These are phyloP conservation scores for Oenanthe javanica DNA, from an alignment of 140 eudicot genomes.

Conservation along the genomic window DNA sequence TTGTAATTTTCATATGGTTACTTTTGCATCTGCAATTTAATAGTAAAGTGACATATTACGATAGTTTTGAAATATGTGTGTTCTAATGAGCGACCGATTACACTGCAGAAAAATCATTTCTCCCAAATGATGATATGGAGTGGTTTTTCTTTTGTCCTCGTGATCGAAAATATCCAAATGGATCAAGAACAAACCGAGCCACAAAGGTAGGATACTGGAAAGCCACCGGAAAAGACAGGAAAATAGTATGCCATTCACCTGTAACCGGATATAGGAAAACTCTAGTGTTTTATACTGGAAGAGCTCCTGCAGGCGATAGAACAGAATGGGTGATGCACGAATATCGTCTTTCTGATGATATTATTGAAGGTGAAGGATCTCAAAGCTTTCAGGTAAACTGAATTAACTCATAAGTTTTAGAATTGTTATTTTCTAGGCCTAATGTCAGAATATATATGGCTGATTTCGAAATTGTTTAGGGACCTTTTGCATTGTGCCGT, in stretches of 20 bases:
- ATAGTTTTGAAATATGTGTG: neutral
- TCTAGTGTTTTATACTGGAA: constrained; percentile 72
- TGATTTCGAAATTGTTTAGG: constrained; percentile 27
- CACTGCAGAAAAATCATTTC: constrained; percentile 69
- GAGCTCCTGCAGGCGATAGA: constrained; percentile 80
- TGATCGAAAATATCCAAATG: constrained; percentile 77
- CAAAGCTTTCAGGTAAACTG: constrained; percentile 44
- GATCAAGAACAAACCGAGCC: constrained; percentile 80
- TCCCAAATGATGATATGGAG: constrained; percentile 75
- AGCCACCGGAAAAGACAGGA: constrained; percentile 85
- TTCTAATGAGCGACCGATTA: neutral
- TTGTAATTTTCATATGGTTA: neutral
- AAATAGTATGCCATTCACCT: constrained; percentile 51
- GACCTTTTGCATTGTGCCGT: constrained; percentile 75
- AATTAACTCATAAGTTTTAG: neutral
- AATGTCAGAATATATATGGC: neutral
- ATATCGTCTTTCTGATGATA: constrained; percentile 68
- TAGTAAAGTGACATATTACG: neutral
- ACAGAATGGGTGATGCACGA: constrained; percentile 96
- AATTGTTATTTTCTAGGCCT: neutral
- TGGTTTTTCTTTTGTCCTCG: constrained; percentile 86
- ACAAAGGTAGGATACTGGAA: constrained; percentile 84
- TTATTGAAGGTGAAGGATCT: constrained; percentile 25
- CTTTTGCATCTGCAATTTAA: neutral
- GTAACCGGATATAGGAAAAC: constrained; percentile 61